Conservation (phyloP, 805 yeast species). For the Grigorovia humatica region DNA sequence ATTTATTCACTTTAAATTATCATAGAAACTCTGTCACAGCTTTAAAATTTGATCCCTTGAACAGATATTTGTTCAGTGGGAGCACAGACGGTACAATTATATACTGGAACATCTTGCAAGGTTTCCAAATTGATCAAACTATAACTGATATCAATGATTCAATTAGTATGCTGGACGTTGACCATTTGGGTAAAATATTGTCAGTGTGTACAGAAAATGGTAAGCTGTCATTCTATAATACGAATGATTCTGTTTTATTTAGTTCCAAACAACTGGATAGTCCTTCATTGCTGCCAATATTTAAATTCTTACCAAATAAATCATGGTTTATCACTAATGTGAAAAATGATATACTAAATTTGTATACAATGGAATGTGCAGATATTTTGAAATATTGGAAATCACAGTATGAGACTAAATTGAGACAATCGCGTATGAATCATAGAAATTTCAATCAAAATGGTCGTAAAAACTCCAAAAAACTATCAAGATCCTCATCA, state of each 20-base stretch:
- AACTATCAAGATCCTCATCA: neutral
- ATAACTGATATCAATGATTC: conserved; percentile 13
- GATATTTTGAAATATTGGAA: conserved; percentile 14
- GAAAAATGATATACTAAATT: conserved; percentile 13
- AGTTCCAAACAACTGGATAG: neutral
- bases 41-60: conserved; percentile 43
- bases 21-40: conserved; percentile 44
- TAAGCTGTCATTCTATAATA: conserved; percentile 12
- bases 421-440: neutral
- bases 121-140: conserved; percentile 10
- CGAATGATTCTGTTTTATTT: conserved; percentile 6
- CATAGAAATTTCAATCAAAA: neutral
- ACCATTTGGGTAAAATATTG: conserved; percentile 17
- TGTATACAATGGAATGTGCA: neutral
- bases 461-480: neutral
- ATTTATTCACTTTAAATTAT: conserved; percentile 24
- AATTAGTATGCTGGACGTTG: conserved; percentile 15
- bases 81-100: conserved; percentile 27
- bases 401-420: neutral
- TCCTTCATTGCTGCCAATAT: conserved; percentile 1
- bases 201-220: conserved; percentile 14
- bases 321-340: conserved; percentile 16
- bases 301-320: conserved; percentile 18
- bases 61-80: conserved; percentile 41
- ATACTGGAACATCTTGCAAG: conserved; percentile 14